These are phyloP conservation scores for Neurospora sp. DNA, from an alignment of 495 filamentous ascomycete species.

Conservation along the genomic window DNA sequence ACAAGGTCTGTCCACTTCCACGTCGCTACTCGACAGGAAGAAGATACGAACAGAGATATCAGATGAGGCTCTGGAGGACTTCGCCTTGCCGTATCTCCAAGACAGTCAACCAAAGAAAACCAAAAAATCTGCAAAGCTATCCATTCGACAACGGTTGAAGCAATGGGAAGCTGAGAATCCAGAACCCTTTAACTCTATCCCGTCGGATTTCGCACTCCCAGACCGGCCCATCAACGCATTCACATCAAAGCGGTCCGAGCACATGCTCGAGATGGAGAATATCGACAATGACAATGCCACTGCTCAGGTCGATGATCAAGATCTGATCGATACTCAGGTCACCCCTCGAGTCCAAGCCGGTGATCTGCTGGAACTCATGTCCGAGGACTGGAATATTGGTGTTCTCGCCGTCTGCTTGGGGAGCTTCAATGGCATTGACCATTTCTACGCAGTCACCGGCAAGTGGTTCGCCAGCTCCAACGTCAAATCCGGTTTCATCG, in stretches of 20 bases:
- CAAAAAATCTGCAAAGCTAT: neutral
- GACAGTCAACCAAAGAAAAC: neutral
- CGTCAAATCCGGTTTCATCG: constrained; percentile 45
- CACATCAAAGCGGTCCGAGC: neutral
- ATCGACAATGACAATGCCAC: neutral
- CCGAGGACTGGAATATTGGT: constrained; percentile 27
- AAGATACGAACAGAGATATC: neutral
- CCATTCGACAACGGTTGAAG: constrained; percentile 41
- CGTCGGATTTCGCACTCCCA: neutral
- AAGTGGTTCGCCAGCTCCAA: constrained; percentile 54
- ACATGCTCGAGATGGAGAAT: constrained; percentile 11
- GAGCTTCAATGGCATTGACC: constrained; percentile 47
- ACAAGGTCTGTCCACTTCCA: neutral
- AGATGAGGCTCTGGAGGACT: neutral
- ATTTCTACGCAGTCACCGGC: constrained; percentile 65
- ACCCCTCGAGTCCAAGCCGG: constrained; percentile 48
- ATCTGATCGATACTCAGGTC: neutral
- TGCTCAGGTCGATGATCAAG: constrained; percentile 5
- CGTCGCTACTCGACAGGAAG: neutral
- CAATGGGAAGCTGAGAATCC: constrained; percentile 45
- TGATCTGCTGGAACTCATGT: constrained; percentile 59
- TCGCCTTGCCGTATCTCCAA: neutral
- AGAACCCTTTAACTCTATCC: constrained; percentile 1
- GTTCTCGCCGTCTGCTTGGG: constrained; percentile 61
- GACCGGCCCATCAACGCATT: neutral